phyloP scores from a whole-genome alignment of 768 basidiomycete genomes.

The Gautieria morchelliformis region DNA sequence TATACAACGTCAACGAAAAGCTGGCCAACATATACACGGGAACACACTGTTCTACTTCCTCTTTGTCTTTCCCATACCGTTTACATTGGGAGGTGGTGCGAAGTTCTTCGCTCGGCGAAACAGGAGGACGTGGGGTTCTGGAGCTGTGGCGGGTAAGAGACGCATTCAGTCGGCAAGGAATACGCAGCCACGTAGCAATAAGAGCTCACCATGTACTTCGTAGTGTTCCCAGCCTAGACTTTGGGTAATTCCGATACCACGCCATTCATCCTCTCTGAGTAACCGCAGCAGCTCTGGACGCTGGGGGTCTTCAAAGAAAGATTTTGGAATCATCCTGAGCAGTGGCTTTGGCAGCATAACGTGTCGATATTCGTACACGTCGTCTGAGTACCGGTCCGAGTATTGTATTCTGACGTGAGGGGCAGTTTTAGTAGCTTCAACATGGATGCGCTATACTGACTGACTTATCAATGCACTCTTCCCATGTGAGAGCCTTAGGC shows the following conservation, averaged over 20 bases:
- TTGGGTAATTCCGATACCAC: conserved; percentile 92
- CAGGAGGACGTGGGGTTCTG: conserved; percentile 88
- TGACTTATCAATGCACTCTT: conserved; percentile 76
- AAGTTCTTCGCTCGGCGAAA: conserved; percentile 72
- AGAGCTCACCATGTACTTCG: conserved; percentile 77
- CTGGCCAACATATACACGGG: background rate
- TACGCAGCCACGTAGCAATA: background rate
- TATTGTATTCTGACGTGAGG: conserved; percentile 61
- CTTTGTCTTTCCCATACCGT: background rate
- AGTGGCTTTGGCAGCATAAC: conserved; percentile 94
- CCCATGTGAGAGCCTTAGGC: conserved; percentile 27
- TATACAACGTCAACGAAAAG: background rate
- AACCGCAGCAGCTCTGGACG: conserved; percentile 69
- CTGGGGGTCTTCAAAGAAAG: conserved; percentile 46
- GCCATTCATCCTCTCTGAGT: conserved; percentile 84
- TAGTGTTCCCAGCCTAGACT: conserved; percentile 97
- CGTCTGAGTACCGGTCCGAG: conserved; percentile 87
- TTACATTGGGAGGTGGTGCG: conserved; percentile 7
- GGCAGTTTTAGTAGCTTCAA: background rate
- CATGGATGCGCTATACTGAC: conserved; percentile 10
- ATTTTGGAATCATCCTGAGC: conserved; percentile 86
- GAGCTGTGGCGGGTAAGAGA: conserved; percentile 38
- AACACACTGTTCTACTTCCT: background rate
- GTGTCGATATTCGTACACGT: conserved; percentile 90
- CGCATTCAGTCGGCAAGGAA: conserved; percentile 2